Evolutionary conservation across 257 asterid species (phyloP), one percentile per base, ranked within the genome.

Genomic region (Apocynum venetum): DNA sequence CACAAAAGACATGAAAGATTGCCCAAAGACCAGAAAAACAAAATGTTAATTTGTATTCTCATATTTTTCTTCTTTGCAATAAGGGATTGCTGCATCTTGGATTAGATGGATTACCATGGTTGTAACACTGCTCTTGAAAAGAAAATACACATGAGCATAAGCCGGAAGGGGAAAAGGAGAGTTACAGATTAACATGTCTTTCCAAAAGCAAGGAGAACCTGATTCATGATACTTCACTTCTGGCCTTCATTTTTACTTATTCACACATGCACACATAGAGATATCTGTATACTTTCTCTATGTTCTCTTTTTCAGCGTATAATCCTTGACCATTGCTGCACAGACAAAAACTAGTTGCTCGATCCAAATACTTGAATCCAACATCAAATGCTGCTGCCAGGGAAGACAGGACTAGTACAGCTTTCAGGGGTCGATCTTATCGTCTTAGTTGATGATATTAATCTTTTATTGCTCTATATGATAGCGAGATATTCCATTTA

Each of bases 391-490:
- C 79, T 71, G 78, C 64, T 1, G 78, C 89, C 71, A 90, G 85
- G 83, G 84, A 84, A 8, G 96, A 93, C 20, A 84, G 91, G 82
- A 78, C 86, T 41, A 89, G 89, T 63, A 85, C 74, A 52, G 89
- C 83, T 31, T 94, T 94, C 86, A 86, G 97, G 74, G 98, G 98
- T 76, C 86, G 98, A 87, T 92, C 98, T 17, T 44, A 89, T 83
- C 95, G 98, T 38, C 83, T 91, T 52, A 85, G 89, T 47, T 90
- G 93, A 72, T 94, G 81, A 87, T 63, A n/a, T 36, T 40, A 59
- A 69, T 77, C 69, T 64, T 70, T 20, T 36, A n/a, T 36, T 25
- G 72, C 71, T 78, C 15, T 35, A 63, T 14, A 14, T 20, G 67
- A 38, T 67, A 59, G 51, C 41, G 47, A 31, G 59, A 63, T 19